Evolutionary conservation across 345 rosid species (phyloP), one percentile per base, ranked within the genome.

Genomic region (Linum tenue): DNA sequence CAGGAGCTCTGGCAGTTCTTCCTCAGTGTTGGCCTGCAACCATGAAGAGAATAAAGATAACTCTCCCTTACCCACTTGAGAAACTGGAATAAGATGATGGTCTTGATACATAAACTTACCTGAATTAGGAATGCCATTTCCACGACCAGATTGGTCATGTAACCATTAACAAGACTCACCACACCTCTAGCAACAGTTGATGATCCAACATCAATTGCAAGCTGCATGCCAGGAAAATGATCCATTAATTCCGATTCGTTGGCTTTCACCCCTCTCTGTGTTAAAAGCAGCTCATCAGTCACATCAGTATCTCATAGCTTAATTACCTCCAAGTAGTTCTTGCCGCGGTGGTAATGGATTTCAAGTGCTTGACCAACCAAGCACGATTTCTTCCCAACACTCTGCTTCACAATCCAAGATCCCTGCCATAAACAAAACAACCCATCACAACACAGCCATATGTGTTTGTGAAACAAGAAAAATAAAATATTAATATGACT

Each of bases 51-150:
- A 16, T 35, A 22, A 22, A 22, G 31, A 22, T 22, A 22, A 22
- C 31, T 22, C 31, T 22, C 31, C 31, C 31, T 22, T 22, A 22
- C 31, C 31, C 31, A 22, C 31, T 22, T 22, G 31, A 22, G 31
- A 22, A 22, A 22, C 31, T 22, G 31, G 31, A 22, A 22, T 22
- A 22, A 22, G 31, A 22, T 22, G 31, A 22, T 22, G 31, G 31
- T 22, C 7, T 40, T 56, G 22, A 60, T 4, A 36, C 65, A 22
- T 22, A 0, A 3, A 5, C 16, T 16, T 76, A 86, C 97, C 91
- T 95, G 91, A 71, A 95, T 76, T 76, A 95, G 41, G 80, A 91
- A 95, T 59, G 99, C 97, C 95, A 91, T 77, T 83, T 91, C 99
- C 15, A 89, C 67, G 59, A 91, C 92, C 83, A 91, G 60, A 69